Evolutionary conservation across 331 rosid genomes (phyloP).

Genomic region (Rhamnella rubrinervis): DNA sequence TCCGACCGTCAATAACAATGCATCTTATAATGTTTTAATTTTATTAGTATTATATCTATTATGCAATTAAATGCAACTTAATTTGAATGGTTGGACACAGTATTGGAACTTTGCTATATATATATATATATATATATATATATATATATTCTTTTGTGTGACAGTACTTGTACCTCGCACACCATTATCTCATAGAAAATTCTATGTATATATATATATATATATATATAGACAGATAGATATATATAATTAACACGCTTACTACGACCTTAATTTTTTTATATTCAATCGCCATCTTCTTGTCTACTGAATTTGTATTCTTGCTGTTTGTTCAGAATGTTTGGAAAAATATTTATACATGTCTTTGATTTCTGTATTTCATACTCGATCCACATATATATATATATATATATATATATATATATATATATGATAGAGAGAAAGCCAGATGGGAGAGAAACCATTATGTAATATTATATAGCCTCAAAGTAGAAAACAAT

Average conservation of each 20-base stretch:
- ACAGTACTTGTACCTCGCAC: neutral
- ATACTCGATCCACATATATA: neutral
- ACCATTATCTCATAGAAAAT: neutral
- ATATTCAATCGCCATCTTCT: neutral
- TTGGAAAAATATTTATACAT: slow-evolving; percentile 10
- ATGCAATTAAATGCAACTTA: no score
- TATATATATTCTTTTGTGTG: neutral
- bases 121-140: no score
- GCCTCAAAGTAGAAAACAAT: no score
- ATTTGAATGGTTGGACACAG: neutral
- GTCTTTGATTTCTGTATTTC: neutral
- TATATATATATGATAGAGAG: no score
- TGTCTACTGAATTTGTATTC: slow-evolving; percentile 15
- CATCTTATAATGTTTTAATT: neutral
- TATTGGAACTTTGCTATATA: neutral
- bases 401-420: no score
- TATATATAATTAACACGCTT: no score
- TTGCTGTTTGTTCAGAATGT: slow-evolving; percentile 36
- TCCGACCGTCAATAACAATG: no score
- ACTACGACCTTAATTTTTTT: no score
- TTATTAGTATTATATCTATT: no score
- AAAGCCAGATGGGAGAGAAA: no score
- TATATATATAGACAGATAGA: no score
- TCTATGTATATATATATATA: neutral
- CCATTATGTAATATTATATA: no score